A percentile compares a stretch with the other conserved stretches of the same genome.
Conservation (phyloP, 495 filamentous ascomycete genomes). For the Tuber microsphaerosporum region DNA sequence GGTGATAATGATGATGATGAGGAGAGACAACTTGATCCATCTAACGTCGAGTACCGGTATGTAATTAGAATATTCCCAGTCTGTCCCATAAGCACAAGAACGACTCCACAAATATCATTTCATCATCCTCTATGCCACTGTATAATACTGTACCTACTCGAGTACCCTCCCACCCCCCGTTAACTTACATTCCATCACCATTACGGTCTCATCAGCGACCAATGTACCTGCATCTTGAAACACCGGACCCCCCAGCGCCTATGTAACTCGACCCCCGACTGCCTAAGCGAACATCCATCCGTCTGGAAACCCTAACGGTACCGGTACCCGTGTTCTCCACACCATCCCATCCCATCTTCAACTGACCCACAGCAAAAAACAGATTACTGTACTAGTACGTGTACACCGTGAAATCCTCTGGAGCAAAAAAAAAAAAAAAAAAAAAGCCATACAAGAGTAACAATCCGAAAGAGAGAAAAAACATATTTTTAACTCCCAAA, state of each 20-base stretch:
- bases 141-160: not conserved
- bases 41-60: not conserved
- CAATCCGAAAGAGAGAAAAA: too few species aligned
- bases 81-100: too few species aligned
- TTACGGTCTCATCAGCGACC: not conserved
- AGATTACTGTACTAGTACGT: too few species aligned
- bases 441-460: not conserved
- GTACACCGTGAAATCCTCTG: not conserved
- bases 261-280: constrained; percentile 8
- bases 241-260: constrained; percentile 6
- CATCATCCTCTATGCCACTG: not conserved
- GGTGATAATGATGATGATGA: not conserved
- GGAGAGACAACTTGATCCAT: not conserved
- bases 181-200: not conserved
- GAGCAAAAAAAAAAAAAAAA: constrained; percentile 1
- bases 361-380: not conserved
- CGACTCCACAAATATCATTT: too few species aligned
- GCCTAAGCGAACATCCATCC: not conserved
- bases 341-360: not conserved
- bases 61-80: too few species aligned
- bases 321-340: not conserved
- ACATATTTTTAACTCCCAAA: not conserved
- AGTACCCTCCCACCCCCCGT: not conserved
- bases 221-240: constrained; percentile 5
- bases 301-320: not conserved